Conservation (phyloP, 495 filamentous ascomycete species). For the Xylaria bambusicola region DNA sequence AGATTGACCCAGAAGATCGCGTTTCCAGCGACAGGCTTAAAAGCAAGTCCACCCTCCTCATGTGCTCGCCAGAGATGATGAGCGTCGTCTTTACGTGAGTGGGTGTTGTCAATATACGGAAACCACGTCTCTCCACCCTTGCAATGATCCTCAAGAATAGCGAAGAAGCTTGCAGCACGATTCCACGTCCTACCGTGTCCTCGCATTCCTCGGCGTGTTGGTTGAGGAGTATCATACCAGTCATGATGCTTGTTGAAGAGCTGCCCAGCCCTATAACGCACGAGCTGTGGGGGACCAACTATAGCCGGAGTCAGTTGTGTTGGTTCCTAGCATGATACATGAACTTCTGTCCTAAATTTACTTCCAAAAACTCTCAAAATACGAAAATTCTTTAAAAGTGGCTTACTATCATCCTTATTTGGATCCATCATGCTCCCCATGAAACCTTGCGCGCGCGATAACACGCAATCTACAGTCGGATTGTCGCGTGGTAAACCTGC, state of each 20-base stretch:
- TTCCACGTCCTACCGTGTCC: constrained; percentile 39
- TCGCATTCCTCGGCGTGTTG: constrained; percentile 27
- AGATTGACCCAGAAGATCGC: constrained; percentile 59
- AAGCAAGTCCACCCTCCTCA: constrained; percentile 53
- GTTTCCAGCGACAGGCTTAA: constrained; percentile 52
- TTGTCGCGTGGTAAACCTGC: constrained; percentile 46
- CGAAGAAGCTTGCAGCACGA: constrained; percentile 51
- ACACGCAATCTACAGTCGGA: constrained; percentile 44
- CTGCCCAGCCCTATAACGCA: constrained; percentile 47
- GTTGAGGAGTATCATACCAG: constrained; percentile 45
- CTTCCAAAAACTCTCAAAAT: not conserved
- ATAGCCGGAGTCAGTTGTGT: not conserved
- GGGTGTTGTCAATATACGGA: constrained; percentile 32
- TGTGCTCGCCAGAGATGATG: constrained; percentile 43
- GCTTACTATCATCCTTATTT: constrained; percentile 41
- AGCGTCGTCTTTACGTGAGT: constrained; percentile 17
- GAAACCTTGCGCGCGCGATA: constrained; percentile 42
- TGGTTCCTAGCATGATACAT: not conserved
- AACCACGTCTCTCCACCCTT: constrained; percentile 52
- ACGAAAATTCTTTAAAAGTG: not conserved
- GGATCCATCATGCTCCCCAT: constrained; percentile 47
- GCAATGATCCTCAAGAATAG: constrained; percentile 45
- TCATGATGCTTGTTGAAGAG: constrained; percentile 51
- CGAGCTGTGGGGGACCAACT: constrained; percentile 51
- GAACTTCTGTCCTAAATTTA: not conserved